A percentile compares a stretch with the other conserved stretches of the same genome.
phyloP scores from a whole-genome alignment of 2,329 filamentous ascomycete species.

The Cytospora piceae region DNA sequence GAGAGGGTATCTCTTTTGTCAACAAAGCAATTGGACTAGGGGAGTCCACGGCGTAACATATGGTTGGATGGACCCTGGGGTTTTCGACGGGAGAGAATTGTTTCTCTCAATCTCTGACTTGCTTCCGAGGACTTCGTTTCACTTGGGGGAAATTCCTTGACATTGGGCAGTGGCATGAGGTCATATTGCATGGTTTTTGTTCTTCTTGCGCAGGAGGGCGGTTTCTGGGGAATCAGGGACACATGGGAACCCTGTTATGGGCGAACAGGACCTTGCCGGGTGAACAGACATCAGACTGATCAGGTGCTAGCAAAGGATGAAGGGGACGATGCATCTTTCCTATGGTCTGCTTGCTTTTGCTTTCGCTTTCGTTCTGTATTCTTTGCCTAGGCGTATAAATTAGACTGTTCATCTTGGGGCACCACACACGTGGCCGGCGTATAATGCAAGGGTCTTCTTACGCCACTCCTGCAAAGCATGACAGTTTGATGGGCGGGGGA shows the following conservation, averaged over 20 bases:
- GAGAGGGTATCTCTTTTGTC: slow-evolving; percentile 7
- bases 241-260: slow-evolving; percentile 10
- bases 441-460: background rate
- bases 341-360: background rate
- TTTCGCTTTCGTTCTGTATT: slow-evolving; percentile 1
- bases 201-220: background rate
- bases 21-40: slow-evolving; percentile 11
- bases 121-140: slow-evolving; percentile 9
- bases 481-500: background rate
- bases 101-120: background rate
- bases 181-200: slow-evolving; percentile 7
- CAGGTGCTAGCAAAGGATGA: slow-evolving; percentile 4
- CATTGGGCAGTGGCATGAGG: slow-evolving; percentile 12
- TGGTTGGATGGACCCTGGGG: slow-evolving; percentile 9
- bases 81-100: slow-evolving; percentile 16
- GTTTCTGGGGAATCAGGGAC: slow-evolving; percentile 11
- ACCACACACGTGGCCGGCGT: slow-evolving; percentile 8
- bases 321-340: background rate
- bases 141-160: background rate
- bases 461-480: slow-evolving; percentile 10
- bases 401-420: slow-evolving; percentile 20
- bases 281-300: slow-evolving; percentile 14
- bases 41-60: slow-evolving; percentile 15
- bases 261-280: background rate
- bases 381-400: slow-evolving; percentile 17